phyloP scores from a whole-genome alignment of 345 rosid species.

The Eutrema yunnanense region DNA sequence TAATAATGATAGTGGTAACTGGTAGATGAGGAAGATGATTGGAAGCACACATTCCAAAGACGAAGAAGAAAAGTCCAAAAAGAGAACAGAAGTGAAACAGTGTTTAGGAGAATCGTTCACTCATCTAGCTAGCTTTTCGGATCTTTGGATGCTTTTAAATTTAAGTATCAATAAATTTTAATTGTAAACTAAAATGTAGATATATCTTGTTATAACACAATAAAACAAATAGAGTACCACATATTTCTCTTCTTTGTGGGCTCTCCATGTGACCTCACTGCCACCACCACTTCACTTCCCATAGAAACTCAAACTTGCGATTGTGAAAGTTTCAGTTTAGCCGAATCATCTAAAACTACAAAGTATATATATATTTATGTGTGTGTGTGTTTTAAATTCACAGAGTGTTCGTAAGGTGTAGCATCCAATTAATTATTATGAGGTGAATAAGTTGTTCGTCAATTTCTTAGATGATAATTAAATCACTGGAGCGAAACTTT shows the following conservation, averaged over 20 bases:
- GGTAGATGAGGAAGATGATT: constrained; percentile 26
- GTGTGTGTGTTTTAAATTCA: neutral
- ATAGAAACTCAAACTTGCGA: constrained; percentile 18
- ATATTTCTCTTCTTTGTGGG: constrained; percentile 28
- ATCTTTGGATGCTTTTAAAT: constrained; percentile 24
- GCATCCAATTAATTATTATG: neutral
- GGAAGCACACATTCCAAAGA: constrained; percentile 51
- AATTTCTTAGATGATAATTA: neutral
- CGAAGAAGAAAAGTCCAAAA: constrained; percentile 45
- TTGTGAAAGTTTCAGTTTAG: constrained; percentile 5
- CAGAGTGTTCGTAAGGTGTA: neutral
- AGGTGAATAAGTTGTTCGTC: too few species aligned
- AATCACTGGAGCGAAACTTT: neutral
- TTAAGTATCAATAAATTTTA: neutral
- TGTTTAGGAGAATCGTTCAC: constrained; percentile 27
- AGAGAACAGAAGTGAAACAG: constrained; percentile 39
- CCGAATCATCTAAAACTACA: neutral
- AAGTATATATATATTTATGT: neutral
- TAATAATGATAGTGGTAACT: constrained; percentile 7
- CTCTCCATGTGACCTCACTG: constrained; percentile 69
- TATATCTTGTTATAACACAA: constrained; percentile 28
- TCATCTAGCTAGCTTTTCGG: constrained; percentile 26
- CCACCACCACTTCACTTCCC: constrained; percentile 28
- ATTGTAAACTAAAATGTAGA: constrained; percentile 15
- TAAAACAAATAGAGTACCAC: constrained; percentile 29